Percentiles rank a stretch among this genome's conserved stretches.
These are phyloP conservation scores for Penicillium cosmopolitanum DNA, from an alignment of 495 filamentous ascomycete species.

Conservation along the genomic window DNA sequence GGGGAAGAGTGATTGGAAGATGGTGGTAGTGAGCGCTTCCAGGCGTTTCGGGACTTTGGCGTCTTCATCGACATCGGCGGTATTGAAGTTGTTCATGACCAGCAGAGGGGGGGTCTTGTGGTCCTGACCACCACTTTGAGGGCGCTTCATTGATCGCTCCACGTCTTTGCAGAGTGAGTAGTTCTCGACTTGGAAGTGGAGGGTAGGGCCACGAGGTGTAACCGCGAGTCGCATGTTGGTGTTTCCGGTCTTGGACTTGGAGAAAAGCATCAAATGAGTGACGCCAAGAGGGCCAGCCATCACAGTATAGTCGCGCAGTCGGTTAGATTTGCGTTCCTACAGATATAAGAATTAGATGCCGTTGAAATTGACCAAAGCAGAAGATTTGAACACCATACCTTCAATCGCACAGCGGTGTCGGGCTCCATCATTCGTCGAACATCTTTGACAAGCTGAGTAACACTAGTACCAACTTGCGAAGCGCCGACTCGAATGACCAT, in stretches of 20 bases:
- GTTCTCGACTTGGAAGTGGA: conserved; percentile 94
- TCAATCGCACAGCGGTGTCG: conserved; percentile 82
- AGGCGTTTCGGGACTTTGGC: conserved; percentile 80
- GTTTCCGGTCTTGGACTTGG: conserved; percentile 84
- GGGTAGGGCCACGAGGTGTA: conserved; percentile 86
- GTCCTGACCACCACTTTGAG: conserved; percentile 79
- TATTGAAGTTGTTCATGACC: conserved; percentile 97
- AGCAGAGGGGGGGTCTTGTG: conserved; percentile 82
- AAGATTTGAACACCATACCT: conserved; percentile 40
- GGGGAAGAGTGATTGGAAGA: conserved; percentile 96
- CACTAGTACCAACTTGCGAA: conserved; percentile 86
- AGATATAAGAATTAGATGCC: conserved; percentile 12
- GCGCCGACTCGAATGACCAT: conserved; percentile 99
- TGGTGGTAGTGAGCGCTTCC: conserved; percentile 87
- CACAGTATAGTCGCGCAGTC: conserved; percentile 86
- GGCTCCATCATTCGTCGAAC: conserved; percentile 95
- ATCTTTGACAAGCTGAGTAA: conserved; percentile 91
- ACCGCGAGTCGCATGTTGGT: conserved; percentile 89
- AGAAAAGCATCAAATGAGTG: conserved; percentile 93
- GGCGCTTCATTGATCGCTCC: conserved; percentile 76
- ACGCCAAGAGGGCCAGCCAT: conserved; percentile 97
- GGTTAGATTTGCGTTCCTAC: conserved; percentile 87
- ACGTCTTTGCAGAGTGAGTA: conserved; percentile 95
- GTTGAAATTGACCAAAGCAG: background rate
- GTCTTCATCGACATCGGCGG: conserved; percentile 56